A percentile compares a stretch with the other conserved stretches of the same genome.
phyloP scores from a whole-genome alignment of 2,329 filamentous ascomycete species.

The Colletotrichum sp. region DNA sequence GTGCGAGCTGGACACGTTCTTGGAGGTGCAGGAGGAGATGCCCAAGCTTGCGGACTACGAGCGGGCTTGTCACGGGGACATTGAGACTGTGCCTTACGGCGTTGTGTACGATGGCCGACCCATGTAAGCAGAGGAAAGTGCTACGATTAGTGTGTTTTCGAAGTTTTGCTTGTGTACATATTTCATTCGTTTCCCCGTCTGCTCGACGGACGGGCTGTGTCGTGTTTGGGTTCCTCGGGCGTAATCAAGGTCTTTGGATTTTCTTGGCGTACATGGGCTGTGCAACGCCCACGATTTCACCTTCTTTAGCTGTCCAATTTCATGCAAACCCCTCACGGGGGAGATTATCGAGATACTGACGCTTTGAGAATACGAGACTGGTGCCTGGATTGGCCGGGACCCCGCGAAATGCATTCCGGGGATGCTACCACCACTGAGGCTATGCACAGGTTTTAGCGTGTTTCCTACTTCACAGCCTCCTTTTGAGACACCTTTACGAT shows the following conservation, averaged over 20 bases:
- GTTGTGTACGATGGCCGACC: conserved; percentile 44
- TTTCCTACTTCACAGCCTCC: not conserved
- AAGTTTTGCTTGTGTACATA: not conserved
- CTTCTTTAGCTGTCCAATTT: not conserved
- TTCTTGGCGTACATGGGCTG: not conserved
- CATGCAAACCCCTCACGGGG: not conserved
- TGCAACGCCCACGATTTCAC: not conserved
- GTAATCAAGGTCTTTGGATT: not conserved
- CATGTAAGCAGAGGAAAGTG: conserved; percentile 11
- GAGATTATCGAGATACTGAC: not conserved
- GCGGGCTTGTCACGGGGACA: conserved; percentile 68
- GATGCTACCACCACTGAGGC: not conserved
- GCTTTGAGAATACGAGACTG: not conserved
- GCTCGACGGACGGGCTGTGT: not conserved
- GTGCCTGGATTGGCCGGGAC: not conserved
- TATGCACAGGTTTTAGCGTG: not conserved
- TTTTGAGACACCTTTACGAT: not conserved
- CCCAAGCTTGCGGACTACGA: conserved; percentile 64
- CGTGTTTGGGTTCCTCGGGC: not conserved
- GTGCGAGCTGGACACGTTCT: conserved; percentile 75
- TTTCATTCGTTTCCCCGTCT: not conserved
- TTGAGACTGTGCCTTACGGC: conserved; percentile 36
- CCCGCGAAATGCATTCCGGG: not conserved
- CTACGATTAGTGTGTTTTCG: not conserved
- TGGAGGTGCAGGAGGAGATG: conserved; percentile 66